Conservation (phyloP, 2,329 filamentous ascomycete species). For the Aquanectria penicillioides region DNA sequence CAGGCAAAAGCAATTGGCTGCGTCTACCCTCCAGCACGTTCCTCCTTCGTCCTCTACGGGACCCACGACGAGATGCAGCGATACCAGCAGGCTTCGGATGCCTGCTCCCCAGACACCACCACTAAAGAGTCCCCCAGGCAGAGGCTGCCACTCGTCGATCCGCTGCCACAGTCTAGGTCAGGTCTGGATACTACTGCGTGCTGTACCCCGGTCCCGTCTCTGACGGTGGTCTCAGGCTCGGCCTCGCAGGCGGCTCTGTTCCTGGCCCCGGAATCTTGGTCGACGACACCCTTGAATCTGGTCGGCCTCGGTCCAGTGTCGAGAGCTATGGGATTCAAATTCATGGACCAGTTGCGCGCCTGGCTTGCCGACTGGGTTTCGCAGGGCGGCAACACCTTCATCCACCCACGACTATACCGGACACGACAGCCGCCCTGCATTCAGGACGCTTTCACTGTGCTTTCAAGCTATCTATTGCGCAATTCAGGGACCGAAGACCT, state of each 20-base stretch:
- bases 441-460: conserved; percentile 22
- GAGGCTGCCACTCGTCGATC: too few relatives aligned
- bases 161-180: too few relatives aligned
- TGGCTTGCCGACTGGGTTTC: conserved; percentile 27
- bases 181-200: too few relatives aligned
- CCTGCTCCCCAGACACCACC: too few relatives aligned
- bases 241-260: background rate
- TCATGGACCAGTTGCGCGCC: conserved; percentile 6
- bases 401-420: conserved; percentile 24
- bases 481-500: conserved; percentile 21
- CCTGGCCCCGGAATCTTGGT: conserved; percentile 13
- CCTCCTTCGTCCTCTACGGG: background rate
- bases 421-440: conserved; percentile 14
- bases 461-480: conserved; percentile 26
- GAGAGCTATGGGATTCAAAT: background rate
- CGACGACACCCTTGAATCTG: background rate
- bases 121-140: too few relatives aligned
- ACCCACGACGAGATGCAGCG: background rate
- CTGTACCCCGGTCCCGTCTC: too few relatives aligned
- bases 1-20: background rate
- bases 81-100: too few relatives aligned
- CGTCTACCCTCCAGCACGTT: background rate
- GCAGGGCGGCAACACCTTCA: conserved; percentile 25
- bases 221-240: too few relatives aligned
- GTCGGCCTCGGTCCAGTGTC: conserved; percentile 11